These are phyloP conservation scores for Penicillium cataractarum DNA, from an alignment of 495 filamentous ascomycete species.

Conservation along the genomic window DNA sequence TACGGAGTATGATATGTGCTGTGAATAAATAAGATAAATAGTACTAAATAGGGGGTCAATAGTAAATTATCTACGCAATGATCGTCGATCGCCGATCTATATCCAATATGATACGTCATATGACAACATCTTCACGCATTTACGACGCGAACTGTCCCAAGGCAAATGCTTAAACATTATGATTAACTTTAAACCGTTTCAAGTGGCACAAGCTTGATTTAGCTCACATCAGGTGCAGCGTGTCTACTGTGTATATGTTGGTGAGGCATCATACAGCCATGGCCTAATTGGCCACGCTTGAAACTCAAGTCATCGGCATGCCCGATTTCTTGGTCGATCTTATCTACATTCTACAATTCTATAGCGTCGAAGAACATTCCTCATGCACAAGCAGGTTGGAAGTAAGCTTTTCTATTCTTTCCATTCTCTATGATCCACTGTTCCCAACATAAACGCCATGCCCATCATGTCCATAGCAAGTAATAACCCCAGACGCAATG, in stretches of 20 bases:
- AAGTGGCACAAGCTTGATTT: neutral
- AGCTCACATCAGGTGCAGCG: neutral
- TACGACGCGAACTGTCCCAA: neutral
- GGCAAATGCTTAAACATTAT: neutral
- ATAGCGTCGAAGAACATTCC: neutral
- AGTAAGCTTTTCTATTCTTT: neutral
- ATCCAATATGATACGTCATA: neutral
- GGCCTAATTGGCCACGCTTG: neutral
- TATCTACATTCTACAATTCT: neutral
- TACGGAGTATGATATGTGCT: too few species aligned
- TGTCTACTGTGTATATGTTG: too few species aligned
- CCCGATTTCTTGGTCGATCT: neutral
- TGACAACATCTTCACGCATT: neutral
- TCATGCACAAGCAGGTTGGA: neutral
- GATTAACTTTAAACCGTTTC: neutral
- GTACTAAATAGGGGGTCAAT: too few species aligned
- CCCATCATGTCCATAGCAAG: neutral
- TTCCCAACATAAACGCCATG: neutral
- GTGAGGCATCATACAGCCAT: too few species aligned
- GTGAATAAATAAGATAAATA: too few species aligned
- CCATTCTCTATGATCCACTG: neutral
- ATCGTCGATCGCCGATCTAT: constrained; percentile 1
- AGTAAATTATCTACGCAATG: neutral
- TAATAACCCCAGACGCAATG: neutral
- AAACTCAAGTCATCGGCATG: neutral